phyloP scores from a whole-genome alignment of 2,329 filamentous ascomycete species.

The Trichoderma koningiopsis region DNA sequence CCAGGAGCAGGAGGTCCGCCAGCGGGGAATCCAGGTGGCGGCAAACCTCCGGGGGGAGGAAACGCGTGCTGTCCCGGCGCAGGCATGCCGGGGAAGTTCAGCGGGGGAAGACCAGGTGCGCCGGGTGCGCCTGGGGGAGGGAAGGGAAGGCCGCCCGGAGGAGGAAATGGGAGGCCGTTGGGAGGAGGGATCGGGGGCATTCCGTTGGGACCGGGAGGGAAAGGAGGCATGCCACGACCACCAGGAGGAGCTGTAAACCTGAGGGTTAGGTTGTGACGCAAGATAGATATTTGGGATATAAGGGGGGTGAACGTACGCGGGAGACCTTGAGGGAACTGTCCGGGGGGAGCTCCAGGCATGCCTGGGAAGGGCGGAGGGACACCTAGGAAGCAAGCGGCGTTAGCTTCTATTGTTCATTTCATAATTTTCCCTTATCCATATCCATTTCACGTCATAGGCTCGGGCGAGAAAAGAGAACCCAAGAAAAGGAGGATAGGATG shows the following conservation, averaged over 20 bases:
- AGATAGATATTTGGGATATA: too few species aligned
- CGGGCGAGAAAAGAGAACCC: background rate
- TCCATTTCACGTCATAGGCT: too few species aligned
- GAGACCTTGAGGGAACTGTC: slow-evolving; percentile 45
- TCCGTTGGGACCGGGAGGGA: slow-evolving; percentile 45
- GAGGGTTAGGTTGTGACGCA: background rate
- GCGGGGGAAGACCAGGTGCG: slow-evolving; percentile 33
- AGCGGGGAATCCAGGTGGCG: slow-evolving; percentile 41
- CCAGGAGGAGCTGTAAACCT: slow-evolving; percentile 50
- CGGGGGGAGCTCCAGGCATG: slow-evolving; percentile 48
- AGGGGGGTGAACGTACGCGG: slow-evolving; percentile 53
- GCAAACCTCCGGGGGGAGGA: slow-evolving; percentile 39
- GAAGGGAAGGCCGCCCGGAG: slow-evolving; percentile 37
- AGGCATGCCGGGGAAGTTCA: slow-evolving; percentile 40
- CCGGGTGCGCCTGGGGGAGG: slow-evolving; percentile 35
- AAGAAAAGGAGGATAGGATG: background rate
- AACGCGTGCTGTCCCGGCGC: slow-evolving; percentile 45
- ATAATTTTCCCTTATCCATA: background rate
- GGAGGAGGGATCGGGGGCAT: slow-evolving; percentile 36
- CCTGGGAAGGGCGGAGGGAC: slow-evolving; percentile 62
- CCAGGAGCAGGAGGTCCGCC: slow-evolving; percentile 43
- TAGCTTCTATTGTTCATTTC: background rate
- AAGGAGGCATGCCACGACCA: slow-evolving; percentile 50
- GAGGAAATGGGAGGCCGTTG: slow-evolving; percentile 48
- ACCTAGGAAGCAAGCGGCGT: slow-evolving; percentile 37